These are phyloP conservation scores for Syzygium syzygioides DNA, from an alignment of 441 rosid species.

Conservation along the genomic window DNA sequence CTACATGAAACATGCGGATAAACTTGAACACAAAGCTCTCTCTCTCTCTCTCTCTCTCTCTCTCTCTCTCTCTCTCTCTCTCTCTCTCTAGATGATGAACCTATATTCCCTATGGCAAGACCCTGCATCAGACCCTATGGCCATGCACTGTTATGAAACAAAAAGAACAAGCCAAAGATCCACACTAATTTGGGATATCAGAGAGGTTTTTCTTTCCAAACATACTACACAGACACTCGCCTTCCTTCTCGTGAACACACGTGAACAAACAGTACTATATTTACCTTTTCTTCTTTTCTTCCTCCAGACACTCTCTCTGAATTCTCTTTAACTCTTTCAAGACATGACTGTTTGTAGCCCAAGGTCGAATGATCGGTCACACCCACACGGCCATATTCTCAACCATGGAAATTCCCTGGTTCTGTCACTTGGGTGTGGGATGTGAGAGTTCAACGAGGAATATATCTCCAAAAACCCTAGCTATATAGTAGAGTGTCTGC, in stretches of 20 bases:
- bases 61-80: background rate
- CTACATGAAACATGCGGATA: background rate
- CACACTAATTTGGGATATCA: background rate
- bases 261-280: background rate
- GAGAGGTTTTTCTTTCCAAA: background rate
- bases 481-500: conserved; percentile 21
- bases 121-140: background rate
- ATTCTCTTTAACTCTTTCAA: background rate
- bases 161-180: background rate
- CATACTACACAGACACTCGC: background rate
- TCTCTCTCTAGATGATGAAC: background rate
- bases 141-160: background rate
- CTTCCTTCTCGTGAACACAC: background rate
- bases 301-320: background rate
- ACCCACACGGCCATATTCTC: background rate
- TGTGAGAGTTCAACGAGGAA: conserved; percentile 25
- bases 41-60: background rate
- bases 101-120: background rate
- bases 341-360: background rate
- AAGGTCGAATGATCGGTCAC: background rate
- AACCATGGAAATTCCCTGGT: background rate
- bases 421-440: background rate
- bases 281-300: background rate
- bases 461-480: conserved; percentile 26
- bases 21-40: background rate